Conservation (phyloP, 1,284 basidiomycete species). For the Tremellales sp. region DNA sequence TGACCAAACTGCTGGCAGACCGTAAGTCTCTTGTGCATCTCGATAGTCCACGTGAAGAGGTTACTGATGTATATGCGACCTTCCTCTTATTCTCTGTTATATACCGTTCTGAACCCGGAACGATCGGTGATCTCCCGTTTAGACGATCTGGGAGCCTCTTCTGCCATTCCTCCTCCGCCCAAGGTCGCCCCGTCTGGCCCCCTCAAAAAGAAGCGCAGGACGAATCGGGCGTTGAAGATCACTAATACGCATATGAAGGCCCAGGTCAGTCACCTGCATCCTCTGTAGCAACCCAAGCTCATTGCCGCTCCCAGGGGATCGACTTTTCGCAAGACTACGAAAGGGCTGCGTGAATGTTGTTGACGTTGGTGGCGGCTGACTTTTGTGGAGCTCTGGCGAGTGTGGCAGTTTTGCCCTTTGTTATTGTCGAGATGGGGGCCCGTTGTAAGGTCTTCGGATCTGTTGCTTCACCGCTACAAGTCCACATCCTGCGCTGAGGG, state of each 20-base stretch:
- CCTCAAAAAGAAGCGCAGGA: conserved; percentile 35
- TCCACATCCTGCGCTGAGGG: no score
- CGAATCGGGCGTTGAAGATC: conserved; percentile 40
- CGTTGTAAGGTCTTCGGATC: no score
- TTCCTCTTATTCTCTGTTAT: neutral
- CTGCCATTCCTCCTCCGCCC: conserved; percentile 16
- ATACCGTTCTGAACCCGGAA: neutral
- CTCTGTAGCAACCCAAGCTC: neutral
- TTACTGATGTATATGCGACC: neutral
- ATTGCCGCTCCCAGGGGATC: conserved; percentile 36
- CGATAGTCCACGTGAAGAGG: no score
- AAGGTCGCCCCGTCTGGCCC: conserved; percentile 23
- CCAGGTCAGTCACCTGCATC: conserved; percentile 24
- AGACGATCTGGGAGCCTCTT: conserved; percentile 40
- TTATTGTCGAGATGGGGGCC: no score
- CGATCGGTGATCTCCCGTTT: neutral
- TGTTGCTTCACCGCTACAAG: no score
- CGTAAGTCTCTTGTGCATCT: conserved; percentile 18
- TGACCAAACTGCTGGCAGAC: conserved; percentile 40
- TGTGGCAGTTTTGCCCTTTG: no score
- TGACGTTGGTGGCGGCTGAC: no score
- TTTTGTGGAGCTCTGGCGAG: no score
- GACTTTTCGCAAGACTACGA: conserved; percentile 49
- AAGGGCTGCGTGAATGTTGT: conserved; percentile 18
- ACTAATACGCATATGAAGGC: conserved; percentile 49